Percentiles rank a stretch among this genome's conserved stretches.
These are phyloP conservation scores for Amanita rubescens DNA, from an alignment of 768 basidiomycete genomes.

Conservation along the genomic window DNA sequence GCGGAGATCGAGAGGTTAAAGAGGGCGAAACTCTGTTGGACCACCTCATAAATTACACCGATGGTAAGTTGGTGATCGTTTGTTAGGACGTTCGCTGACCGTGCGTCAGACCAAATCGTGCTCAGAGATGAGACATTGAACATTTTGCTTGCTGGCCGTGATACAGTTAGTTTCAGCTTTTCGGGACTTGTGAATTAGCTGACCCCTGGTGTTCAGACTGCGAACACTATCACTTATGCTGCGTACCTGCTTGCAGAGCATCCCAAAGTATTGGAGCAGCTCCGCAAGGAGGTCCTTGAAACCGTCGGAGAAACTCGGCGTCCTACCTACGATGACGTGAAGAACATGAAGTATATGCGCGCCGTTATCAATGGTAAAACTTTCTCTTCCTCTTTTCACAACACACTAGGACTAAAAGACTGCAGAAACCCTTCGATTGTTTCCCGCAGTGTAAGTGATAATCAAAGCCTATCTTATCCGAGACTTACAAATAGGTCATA, in stretches of 20 bases:
- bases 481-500: conserved; percentile 3
- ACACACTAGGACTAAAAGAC: neutral
- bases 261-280: conserved; percentile 29
- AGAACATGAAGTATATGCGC: conserved; percentile 35
- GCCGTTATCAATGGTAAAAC: conserved; percentile 27
- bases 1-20: conserved; percentile 19
- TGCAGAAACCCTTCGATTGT: conserved; percentile 10
- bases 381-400: neutral
- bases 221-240: conserved; percentile 32
- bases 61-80: conserved; percentile 27
- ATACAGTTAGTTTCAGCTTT: conserved; percentile 31
- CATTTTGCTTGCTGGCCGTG: conserved; percentile 49
- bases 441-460: conserved; percentile 12
- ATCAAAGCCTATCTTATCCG: neutral
- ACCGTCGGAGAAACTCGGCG: conserved; percentile 28
- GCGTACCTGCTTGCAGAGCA: conserved; percentile 38
- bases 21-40: conserved; percentile 40
- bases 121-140: conserved; percentile 46
- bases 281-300: conserved; percentile 34
- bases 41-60: conserved; percentile 43
- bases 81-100: neutral
- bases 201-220: conserved; percentile 23
- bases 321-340: conserved; percentile 38
- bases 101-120: conserved; percentile 16
- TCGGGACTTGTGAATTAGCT: neutral